Percentiles rank a stretch among this genome's conserved stretches.
Evolutionary conservation across 2,329 filamentous ascomycete genomes (phyloP).

Genomic region (Fusarium temperatum): DNA sequence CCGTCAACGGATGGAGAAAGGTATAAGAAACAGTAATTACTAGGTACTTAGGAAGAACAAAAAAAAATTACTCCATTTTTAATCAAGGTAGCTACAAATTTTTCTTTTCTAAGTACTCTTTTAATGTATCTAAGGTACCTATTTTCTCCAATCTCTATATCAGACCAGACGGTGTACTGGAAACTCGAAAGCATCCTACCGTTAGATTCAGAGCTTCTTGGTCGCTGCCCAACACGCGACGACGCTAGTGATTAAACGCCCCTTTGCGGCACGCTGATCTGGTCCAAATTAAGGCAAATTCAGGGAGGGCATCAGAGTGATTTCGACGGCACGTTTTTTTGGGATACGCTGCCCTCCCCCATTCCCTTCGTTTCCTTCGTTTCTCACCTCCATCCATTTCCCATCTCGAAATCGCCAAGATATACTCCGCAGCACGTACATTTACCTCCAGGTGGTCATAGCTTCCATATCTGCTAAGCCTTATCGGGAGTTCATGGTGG

Average conservation of each 20-base stretch:
- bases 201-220: constrained; percentile 3
- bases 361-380: constrained; percentile 1
- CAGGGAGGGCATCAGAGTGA: constrained; percentile 17
- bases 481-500: constrained; percentile 29
- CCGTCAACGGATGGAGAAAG: not conserved
- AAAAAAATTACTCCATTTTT: not conserved
- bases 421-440: constrained; percentile 42
- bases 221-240: constrained; percentile 37
- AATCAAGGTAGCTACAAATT: too few relatives aligned
- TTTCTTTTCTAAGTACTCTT: not conserved
- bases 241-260: not conserved
- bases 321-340: not conserved
- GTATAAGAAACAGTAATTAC: not conserved
- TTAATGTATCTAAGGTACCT: not conserved
- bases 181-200: not conserved
- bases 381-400: not conserved
- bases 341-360: constrained; percentile 7
- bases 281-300: constrained; percentile 12
- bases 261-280: constrained; percentile 33
- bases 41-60: not conserved
- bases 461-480: constrained; percentile 41
- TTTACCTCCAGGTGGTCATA: constrained; percentile 40
- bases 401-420: constrained; percentile 19
- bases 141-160: not conserved
- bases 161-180: not conserved